These are phyloP conservation scores for Termitomyces heimii DNA, from an alignment of 768 basidiomycete genomes.

Conservation along the genomic window DNA sequence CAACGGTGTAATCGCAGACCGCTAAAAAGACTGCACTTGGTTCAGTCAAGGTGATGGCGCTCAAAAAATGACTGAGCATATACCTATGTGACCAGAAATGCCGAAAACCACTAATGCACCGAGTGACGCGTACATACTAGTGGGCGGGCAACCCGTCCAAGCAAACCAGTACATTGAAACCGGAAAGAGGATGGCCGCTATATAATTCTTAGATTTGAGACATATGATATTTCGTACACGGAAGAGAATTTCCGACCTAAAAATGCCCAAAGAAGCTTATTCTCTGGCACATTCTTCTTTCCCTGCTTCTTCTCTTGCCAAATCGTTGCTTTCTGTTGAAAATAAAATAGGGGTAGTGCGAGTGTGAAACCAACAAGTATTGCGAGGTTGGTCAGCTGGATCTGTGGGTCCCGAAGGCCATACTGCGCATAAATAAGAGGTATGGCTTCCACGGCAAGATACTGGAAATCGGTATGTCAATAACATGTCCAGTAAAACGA, in stretches of 20 bases:
- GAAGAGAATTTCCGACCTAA: background rate
- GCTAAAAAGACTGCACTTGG: slow-evolving; percentile 13
- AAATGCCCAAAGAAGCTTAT: slow-evolving; percentile 18
- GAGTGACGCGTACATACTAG: slow-evolving; percentile 16
- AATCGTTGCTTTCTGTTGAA: background rate
- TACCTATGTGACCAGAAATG: slow-evolving; percentile 17
- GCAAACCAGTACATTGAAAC: slow-evolving; percentile 20
- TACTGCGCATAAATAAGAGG: slow-evolving; percentile 17
- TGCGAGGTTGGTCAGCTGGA: slow-evolving; percentile 13
- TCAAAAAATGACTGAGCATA: background rate
- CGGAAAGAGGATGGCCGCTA: slow-evolving; percentile 16
- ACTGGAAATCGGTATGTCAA: slow-evolving; percentile 3
- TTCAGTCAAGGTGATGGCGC: background rate
- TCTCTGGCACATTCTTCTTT: slow-evolving; percentile 14
- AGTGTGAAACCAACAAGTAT: slow-evolving; percentile 13
- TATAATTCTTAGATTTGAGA: background rate
- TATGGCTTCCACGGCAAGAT: slow-evolving; percentile 16
- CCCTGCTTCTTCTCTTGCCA: slow-evolving; percentile 16
- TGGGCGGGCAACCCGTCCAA: slow-evolving; percentile 14
- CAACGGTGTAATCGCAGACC: slow-evolving; percentile 17
- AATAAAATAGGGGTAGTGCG: slow-evolving; percentile 15
- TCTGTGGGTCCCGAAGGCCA: slow-evolving; percentile 9
- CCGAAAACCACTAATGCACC: slow-evolving; percentile 14
- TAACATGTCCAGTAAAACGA: background rate
- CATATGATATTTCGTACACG: background rate